A percentile compares a stretch with the other conserved stretches of the same genome.
Evolutionary conservation across 2,329 filamentous ascomycete species (phyloP).

Genomic region (Ramularia collo-cygni): DNA sequence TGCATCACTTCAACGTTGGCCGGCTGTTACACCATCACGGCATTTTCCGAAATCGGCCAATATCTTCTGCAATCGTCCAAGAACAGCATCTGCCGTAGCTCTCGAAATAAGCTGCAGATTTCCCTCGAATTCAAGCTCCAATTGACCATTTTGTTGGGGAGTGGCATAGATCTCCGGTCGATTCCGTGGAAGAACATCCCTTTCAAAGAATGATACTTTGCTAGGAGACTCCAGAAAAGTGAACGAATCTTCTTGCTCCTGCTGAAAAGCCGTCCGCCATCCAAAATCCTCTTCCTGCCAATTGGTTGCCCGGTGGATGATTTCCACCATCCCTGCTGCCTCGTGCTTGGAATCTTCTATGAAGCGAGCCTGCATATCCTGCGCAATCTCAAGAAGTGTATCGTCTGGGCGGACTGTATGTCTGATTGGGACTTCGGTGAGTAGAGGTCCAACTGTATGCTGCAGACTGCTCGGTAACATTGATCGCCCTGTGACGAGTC

Average conservation of each 20-base stretch:
- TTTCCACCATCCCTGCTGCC: constrained; percentile 7
- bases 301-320: constrained; percentile 4
- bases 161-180: constrained; percentile 11
- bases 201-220: constrained; percentile 5
- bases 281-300: constrained; percentile 8
- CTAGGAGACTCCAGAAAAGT: constrained; percentile 3
- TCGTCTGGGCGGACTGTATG: constrained; percentile 1
- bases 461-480: constrained; percentile 5
- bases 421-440: constrained; percentile 8
- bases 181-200: constrained; percentile 1
- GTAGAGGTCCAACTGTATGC: constrained; percentile 7
- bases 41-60: too few relatives aligned
- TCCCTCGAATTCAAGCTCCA: constrained; percentile 10
- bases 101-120: constrained; percentile 1
- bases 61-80: too few relatives aligned
- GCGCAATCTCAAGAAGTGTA: constrained; percentile 7
- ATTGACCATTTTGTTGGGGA: neutral
- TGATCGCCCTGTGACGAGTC: constrained; percentile 8
- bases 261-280: constrained; percentile 12
- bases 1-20: too few relatives aligned
- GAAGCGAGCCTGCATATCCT: constrained; percentile 4
- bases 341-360: constrained; percentile 9
- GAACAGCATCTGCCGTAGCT: too few relatives aligned
- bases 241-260: constrained; percentile 1
- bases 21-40: too few relatives aligned